Percentiles rank a stretch among this genome's conserved stretches.
Conservation (phyloP, 148 eudicot genomes). For the Talinum fruticosum region DNA sequence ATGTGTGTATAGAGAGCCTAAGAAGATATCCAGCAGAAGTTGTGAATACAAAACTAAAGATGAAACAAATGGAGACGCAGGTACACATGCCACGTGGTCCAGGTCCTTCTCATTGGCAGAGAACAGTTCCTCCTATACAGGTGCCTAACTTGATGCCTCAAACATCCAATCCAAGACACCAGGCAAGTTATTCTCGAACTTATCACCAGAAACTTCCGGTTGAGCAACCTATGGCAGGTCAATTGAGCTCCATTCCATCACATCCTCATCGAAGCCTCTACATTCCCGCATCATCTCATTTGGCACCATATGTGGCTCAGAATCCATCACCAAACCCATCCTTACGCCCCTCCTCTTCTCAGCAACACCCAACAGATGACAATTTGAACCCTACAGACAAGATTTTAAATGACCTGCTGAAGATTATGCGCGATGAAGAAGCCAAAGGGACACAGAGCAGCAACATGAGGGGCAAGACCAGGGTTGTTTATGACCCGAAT, state of each 20-base stretch:
- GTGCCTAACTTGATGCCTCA: not conserved
- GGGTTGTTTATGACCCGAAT: not conserved
- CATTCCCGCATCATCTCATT: not conserved
- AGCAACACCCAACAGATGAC: not conserved
- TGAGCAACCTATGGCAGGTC: not conserved
- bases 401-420: slow-evolving; percentile 14
- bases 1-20: slow-evolving; percentile 46
- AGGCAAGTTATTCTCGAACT: not conserved
- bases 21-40: slow-evolving; percentile 16
- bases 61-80: not conserved
- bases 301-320: not conserved
- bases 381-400: not conserved
- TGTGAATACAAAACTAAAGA: not conserved
- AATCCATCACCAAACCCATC: not conserved
- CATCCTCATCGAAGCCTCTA: not conserved
- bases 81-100: slow-evolving; percentile 4
- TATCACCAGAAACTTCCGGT: not conserved
- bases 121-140: not conserved
- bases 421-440: not conserved
- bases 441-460: not conserved
- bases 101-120: not conserved
- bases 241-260: not conserved
- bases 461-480: not conserved
- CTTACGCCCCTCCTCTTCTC: slow-evolving; percentile 8
- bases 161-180: slow-evolving; percentile 1